These are phyloP conservation scores for Ammopiptanthus mongolicus DNA, from an alignment of 306 rosid genomes.

Conservation along the genomic window DNA sequence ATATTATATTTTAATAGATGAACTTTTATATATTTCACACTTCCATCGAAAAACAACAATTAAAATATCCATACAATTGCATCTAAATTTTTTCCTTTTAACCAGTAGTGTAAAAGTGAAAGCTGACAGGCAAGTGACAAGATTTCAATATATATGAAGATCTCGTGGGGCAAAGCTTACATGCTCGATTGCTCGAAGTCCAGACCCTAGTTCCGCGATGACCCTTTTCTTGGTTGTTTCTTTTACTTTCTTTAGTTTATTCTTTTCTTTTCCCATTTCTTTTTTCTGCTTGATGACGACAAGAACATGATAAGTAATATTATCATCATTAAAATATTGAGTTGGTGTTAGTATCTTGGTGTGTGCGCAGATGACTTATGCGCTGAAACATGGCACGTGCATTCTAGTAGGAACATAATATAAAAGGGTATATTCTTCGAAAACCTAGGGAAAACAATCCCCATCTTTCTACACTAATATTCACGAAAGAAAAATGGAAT, in stretches of 20 bases:
- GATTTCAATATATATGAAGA: slow-evolving; percentile 31
- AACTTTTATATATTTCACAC: too few species aligned
- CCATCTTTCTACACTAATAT: background rate
- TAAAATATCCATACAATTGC: too few species aligned
- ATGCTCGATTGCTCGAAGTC: slow-evolving; percentile 13
- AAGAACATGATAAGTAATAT: too few species aligned
- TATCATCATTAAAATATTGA: background rate
- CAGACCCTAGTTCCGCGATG: background rate
- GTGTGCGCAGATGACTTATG: background rate
- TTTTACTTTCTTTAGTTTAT: background rate
- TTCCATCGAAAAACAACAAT: too few species aligned
- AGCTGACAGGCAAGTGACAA: background rate
- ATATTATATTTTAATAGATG: too few species aligned
- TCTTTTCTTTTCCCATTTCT: background rate
- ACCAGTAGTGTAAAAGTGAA: background rate
- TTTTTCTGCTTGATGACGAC: too few species aligned
- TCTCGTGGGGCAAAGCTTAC: slow-evolving; percentile 42
- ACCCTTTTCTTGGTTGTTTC: background rate
- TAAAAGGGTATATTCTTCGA: slow-evolving; percentile 35
- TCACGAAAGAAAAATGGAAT: too few species aligned
- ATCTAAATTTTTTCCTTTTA: too few species aligned
- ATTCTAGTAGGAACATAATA: slow-evolving; percentile 28
- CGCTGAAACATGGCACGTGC: slow-evolving; percentile 2
- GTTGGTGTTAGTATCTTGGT: background rate
- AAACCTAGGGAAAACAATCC: background rate